These are phyloP conservation scores for Isoetes engelmannii DNA, from an alignment of 83 land plant genomes.

Conservation along the genomic window DNA sequence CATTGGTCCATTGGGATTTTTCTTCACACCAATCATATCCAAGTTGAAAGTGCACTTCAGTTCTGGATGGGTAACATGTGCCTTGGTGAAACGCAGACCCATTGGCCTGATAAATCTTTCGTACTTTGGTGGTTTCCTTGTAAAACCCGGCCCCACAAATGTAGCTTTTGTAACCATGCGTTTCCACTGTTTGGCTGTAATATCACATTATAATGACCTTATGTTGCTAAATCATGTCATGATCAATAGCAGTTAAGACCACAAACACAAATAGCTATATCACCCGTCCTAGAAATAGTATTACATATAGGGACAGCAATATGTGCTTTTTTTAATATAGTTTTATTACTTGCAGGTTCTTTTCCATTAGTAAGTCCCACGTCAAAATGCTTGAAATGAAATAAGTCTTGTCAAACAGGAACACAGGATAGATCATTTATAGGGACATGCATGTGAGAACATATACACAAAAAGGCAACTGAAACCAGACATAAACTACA, in stretches of 20 bases:
- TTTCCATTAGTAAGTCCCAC: no score
- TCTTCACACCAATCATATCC: slow-evolving; percentile 93
- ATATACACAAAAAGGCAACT: no score
- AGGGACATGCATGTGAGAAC: no score
- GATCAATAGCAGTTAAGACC: no score
- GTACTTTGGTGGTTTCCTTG: slow-evolving; percentile 97
- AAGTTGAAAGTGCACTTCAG: slow-evolving; percentile 94
- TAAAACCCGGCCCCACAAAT: slow-evolving; percentile 91
- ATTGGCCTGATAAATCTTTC: slow-evolving; percentile 92
- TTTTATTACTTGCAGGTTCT: no score
- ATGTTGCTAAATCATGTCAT: no score
- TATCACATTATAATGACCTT: no score
- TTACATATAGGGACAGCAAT: not conserved
- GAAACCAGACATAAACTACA: no score
- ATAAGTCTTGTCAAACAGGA: no score
- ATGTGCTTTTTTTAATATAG: no score
- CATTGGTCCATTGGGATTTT: slow-evolving; percentile 96
- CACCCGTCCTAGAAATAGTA: not conserved
- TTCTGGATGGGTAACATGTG: slow-evolving; percentile 95
- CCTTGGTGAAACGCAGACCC: slow-evolving; percentile 90
- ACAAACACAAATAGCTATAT: not conserved
- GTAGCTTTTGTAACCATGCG: slow-evolving; percentile 95
- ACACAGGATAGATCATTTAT: no score
- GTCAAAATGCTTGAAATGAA: no score
- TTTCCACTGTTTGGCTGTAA: slow-evolving; percentile 96